These are phyloP conservation scores for Meyerozyma carpophila DNA, from an alignment of 1,139 yeast species.

Conservation along the genomic window DNA sequence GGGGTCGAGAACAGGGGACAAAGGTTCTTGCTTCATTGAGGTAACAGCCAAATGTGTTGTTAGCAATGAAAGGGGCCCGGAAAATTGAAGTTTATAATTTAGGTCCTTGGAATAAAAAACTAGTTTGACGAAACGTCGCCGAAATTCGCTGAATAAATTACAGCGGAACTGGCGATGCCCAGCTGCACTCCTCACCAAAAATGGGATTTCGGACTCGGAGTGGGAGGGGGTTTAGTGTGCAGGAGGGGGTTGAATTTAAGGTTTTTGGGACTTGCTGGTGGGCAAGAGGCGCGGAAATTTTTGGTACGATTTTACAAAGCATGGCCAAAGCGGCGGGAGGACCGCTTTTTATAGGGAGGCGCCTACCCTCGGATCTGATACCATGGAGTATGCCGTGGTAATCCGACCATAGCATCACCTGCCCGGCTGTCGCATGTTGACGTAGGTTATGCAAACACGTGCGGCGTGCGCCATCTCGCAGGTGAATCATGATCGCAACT, in stretches of 20 bases:
- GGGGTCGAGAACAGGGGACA: background rate
- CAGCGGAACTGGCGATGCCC: conserved; percentile 1
- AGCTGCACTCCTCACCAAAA: conserved; percentile 2
- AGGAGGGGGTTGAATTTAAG: background rate
- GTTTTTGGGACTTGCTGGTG: background rate
- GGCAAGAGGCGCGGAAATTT: background rate
- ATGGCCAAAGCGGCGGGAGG: background rate
- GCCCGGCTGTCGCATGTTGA: background rate
- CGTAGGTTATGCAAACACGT: background rate
- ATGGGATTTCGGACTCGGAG: conserved; percentile 1
- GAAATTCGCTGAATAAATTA: background rate
- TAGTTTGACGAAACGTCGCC: background rate
- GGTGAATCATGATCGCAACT: background rate
- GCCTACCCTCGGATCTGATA: background rate
- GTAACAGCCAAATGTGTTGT: too few species aligned
- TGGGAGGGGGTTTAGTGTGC: conserved; percentile 1
- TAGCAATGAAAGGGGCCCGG: too few species aligned
- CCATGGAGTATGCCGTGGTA: background rate
- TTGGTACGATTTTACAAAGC: background rate
- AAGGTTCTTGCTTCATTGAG: background rate
- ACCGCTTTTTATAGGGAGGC: background rate
- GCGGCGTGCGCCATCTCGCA: conserved; percentile 1
- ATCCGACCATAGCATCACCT: too few species aligned
- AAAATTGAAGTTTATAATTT: too few species aligned
- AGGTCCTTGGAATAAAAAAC: background rate